Percentiles rank a stretch among this genome's conserved stretches.
Evolutionary conservation across 257 asterid species (phyloP).

Genomic region (Petunia secreta): DNA sequence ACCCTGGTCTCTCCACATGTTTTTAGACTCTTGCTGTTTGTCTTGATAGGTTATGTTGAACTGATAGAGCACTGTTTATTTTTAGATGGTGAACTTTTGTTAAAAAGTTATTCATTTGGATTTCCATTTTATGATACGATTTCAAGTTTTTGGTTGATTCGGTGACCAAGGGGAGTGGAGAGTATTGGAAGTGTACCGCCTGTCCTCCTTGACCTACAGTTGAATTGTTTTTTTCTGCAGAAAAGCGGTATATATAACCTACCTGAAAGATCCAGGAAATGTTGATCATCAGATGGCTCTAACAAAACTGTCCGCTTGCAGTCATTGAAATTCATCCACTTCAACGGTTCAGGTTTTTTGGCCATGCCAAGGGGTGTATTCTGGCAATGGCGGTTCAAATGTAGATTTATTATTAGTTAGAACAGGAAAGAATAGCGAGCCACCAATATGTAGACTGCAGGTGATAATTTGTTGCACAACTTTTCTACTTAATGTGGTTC

Average conservation of each 20-base stretch:
- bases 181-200: neutral
- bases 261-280: neutral
- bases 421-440: slow-evolving; percentile 8
- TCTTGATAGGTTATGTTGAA: neutral
- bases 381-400: neutral
- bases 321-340: neutral
- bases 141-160: slow-evolving; percentile 17
- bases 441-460: slow-evolving; percentile 4
- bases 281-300: neutral
- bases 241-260: neutral
- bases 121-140: neutral
- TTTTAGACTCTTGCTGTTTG: slow-evolving; percentile 2
- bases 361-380: slow-evolving; percentile 11
- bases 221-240: slow-evolving; percentile 19
- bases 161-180: neutral
- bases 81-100: neutral
- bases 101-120: neutral
- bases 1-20: neutral
- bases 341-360: neutral
- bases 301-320: neutral
- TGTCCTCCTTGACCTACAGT: neutral
- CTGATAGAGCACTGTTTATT: neutral
- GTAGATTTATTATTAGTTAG: slow-evolving; percentile 18
- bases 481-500: neutral
- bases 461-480: neutral